Conservation (phyloP, 768 basidiomycete species). For the Lactarius pseudohatsudake region DNA sequence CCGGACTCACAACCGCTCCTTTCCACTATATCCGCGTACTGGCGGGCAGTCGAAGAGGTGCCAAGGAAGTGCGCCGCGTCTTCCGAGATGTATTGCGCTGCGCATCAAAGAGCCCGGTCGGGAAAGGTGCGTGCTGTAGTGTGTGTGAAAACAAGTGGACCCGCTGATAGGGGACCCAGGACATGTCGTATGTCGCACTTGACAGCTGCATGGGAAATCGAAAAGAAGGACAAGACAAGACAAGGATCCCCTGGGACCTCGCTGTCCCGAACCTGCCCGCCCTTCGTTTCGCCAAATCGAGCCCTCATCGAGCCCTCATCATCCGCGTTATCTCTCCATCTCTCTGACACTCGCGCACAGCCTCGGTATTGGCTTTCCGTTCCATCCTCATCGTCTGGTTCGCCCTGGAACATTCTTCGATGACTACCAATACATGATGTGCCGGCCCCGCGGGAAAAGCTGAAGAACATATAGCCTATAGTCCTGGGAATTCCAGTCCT, state of each 20-base stretch:
- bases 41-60: constrained; percentile 30
- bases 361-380: background rate
- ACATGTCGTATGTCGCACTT: background rate
- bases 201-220: constrained; percentile 33
- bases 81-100: constrained; percentile 34
- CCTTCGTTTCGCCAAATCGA: constrained; percentile 35
- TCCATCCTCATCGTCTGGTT: background rate
- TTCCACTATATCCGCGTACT: constrained; percentile 36
- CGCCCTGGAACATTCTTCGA: background rate
- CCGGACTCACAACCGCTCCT: too few relatives aligned
- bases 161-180: background rate
- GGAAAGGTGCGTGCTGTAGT: constrained; percentile 33
- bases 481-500: constrained; percentile 1
- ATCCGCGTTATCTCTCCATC: background rate
- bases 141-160: background rate
- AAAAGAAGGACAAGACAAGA: constrained; percentile 36
- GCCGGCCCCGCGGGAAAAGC: background rate
- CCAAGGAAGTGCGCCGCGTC: constrained; percentile 37
- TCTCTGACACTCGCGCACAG: background rate
- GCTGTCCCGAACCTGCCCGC: constrained; percentile 40
- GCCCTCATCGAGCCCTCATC: background rate
- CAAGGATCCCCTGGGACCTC: constrained; percentile 41
- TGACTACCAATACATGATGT: constrained; percentile 9
- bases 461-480: background rate
- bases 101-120: constrained; percentile 39